Percentiles rank a stretch among this genome's conserved stretches.
These are phyloP conservation scores for Aechmea fasciata DNA, from an alignment of 176 grass and related monocot species.

Conservation along the genomic window DNA sequence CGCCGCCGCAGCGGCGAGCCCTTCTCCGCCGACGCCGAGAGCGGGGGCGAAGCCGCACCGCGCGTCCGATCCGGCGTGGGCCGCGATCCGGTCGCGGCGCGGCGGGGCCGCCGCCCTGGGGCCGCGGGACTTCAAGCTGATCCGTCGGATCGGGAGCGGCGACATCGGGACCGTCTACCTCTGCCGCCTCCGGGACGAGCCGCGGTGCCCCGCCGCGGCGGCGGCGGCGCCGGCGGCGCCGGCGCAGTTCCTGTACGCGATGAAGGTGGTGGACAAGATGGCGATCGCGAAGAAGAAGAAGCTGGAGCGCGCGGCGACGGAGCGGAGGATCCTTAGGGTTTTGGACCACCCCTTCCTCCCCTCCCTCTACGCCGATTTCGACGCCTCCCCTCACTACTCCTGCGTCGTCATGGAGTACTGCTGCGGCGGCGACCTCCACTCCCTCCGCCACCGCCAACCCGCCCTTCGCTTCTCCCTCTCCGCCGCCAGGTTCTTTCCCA, in stretches of 20 bases:
- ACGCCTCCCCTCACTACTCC: slow-evolving; percentile 57
- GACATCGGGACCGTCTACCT: slow-evolving; percentile 96
- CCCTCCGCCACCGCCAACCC: slow-evolving; percentile 71
- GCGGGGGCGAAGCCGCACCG: slow-evolving; percentile 48
- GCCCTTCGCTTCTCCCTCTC: slow-evolving; percentile 57
- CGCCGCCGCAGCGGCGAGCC: no score
- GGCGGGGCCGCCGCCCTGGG: slow-evolving; percentile 18
- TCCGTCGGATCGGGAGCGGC: slow-evolving; percentile 70
- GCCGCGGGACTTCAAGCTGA: slow-evolving; percentile 78
- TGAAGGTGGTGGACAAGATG: slow-evolving; percentile 93
- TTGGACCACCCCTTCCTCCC: slow-evolving; percentile 92
- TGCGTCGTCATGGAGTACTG: slow-evolving; percentile 99
- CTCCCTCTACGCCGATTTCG: slow-evolving; percentile 86
- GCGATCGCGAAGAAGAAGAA: slow-evolving; percentile 75
- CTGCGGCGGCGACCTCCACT: slow-evolving; percentile 82
- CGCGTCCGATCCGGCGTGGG: slow-evolving; percentile 54
- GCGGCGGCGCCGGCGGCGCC: not conserved
- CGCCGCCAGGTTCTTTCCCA: slow-evolving; percentile 37
- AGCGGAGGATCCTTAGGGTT: slow-evolving; percentile 70
- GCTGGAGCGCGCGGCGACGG: slow-evolving; percentile 63
- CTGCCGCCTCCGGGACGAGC: slow-evolving; percentile 41
- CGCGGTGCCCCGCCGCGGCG: not conserved
- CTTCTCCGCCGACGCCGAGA: not conserved
- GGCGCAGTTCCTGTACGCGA: slow-evolving; percentile 55
- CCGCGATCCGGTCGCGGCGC: slow-evolving; percentile 34